A percentile compares a stretch with the other conserved stretches of the same genome.
Conservation (phyloP, 352 stramenopile genomes). For the Pythium oligandrum region DNA sequence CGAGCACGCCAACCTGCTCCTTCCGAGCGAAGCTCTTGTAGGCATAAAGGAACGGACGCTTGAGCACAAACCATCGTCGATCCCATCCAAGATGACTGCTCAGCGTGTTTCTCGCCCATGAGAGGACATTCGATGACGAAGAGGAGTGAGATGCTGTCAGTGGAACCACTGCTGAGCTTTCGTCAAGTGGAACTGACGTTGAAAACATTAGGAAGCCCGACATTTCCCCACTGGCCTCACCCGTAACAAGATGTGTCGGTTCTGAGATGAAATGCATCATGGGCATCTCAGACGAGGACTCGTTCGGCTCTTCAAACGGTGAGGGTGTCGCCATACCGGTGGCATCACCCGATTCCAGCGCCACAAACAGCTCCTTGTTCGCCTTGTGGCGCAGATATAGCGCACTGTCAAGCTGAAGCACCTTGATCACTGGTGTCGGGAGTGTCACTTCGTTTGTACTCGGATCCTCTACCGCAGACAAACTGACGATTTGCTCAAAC, state of each 20-base stretch:
- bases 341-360: conserved; percentile 4
- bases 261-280: conserved; percentile 47
- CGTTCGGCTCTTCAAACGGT: neutral
- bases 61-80: conserved; percentile 77
- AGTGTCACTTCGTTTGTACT: conserved; percentile 10
- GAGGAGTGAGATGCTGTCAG: neutral
- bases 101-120: conserved; percentile 18
- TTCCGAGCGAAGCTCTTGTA: conserved; percentile 71
- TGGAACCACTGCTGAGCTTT: conserved; percentile 28
- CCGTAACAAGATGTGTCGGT: conserved; percentile 28
- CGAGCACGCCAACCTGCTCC: conserved; percentile 61
- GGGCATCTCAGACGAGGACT: conserved; percentile 4
- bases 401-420: conserved; percentile 30
- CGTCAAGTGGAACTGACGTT: conserved; percentile 36
- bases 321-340: neutral
- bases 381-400: conserved; percentile 48
- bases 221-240: conserved; percentile 44
- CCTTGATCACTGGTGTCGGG: conserved; percentile 20
- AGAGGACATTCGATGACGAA: neutral
- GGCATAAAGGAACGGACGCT: conserved; percentile 68
- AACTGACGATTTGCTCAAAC: conserved; percentile 14
- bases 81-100: conserved; percentile 38
- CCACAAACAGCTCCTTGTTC: conserved; percentile 41
- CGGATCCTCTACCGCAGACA: conserved; percentile 5
- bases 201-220: conserved; percentile 74